Percentiles rank a stretch among this genome's conserved stretches.
phyloP scores from a whole-genome alignment of 1,139 yeast genomes.

The Nakaseomyces bracarensis region DNA sequence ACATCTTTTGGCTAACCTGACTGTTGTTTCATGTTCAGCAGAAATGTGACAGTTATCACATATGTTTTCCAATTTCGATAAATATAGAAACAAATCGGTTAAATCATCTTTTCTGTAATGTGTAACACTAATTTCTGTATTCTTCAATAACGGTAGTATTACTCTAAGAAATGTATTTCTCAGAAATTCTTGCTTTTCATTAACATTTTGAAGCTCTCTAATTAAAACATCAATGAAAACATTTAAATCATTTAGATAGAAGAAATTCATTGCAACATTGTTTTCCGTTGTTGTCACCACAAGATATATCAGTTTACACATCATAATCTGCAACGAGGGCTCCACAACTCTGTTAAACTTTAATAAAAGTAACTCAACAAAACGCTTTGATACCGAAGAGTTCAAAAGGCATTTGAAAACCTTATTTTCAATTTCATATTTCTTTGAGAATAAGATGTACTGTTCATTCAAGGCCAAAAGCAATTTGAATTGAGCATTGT shows the following conservation, averaged over 20 bases:
- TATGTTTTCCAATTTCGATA: slow-evolving; percentile 33
- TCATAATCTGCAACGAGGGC: slow-evolving; percentile 63
- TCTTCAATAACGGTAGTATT: slow-evolving; percentile 58
- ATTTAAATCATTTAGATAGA: slow-evolving; percentile 76
- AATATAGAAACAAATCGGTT: slow-evolving; percentile 41
- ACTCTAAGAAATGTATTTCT: slow-evolving; percentile 73
- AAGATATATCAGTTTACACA: slow-evolving; percentile 67
- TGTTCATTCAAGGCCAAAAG: slow-evolving; percentile 75
- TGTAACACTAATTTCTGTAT: slow-evolving; percentile 51
- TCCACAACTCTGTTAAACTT: slow-evolving; percentile 71
- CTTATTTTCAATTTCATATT: slow-evolving; percentile 36
- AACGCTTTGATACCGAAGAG: slow-evolving; percentile 37
- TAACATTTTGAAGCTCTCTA: slow-evolving; percentile 64
- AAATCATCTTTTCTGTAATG: slow-evolving; percentile 55
- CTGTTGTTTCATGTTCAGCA: slow-evolving; percentile 38
- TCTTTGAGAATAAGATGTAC: slow-evolving; percentile 56
- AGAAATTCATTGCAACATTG: slow-evolving; percentile 48
- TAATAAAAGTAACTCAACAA: slow-evolving; percentile 48
- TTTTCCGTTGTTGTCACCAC: slow-evolving; percentile 61
- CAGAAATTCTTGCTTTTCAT: slow-evolving; percentile 52
- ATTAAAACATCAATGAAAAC: slow-evolving; percentile 81
- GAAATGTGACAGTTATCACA: slow-evolving; percentile 25
- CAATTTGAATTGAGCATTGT: slow-evolving; percentile 66
- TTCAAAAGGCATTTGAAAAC: slow-evolving; percentile 42
- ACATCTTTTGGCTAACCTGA: slow-evolving; percentile 56